These are phyloP conservation scores for Przewalskia tangutica DNA, from an alignment of 257 asterid genomes.

Conservation along the genomic window DNA sequence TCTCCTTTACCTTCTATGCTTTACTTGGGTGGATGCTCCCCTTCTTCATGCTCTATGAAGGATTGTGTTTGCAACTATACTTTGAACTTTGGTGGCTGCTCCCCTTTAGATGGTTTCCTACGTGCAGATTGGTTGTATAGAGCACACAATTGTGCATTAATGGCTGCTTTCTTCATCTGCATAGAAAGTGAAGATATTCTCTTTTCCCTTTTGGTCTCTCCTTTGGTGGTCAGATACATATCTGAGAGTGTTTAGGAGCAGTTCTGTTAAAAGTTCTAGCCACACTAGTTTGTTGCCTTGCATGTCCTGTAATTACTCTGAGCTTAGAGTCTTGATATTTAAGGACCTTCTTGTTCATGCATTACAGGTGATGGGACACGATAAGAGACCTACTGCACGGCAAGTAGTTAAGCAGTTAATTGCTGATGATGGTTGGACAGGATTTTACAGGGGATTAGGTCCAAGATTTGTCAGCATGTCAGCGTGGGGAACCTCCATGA, in stretches of 20 bases:
- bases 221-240: not conserved
- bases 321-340: not conserved
- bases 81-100: not conserved
- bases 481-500: slow-evolving; percentile 99
- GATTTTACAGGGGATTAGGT: slow-evolving; percentile 89
- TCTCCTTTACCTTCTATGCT: not conserved
- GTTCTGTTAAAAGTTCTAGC: not conserved
- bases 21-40: not conserved
- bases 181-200: not conserved
- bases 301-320: not conserved
- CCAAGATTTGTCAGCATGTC: slow-evolving; percentile 98
- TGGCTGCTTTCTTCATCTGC: not conserved
- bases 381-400: slow-evolving; percentile 55
- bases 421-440: slow-evolving; percentile 92
- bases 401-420: slow-evolving; percentile 70
- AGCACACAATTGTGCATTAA: not conserved
- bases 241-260: not conserved
- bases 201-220: not conserved
- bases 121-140: not conserved
- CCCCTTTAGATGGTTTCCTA: not conserved
- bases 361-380: slow-evolving; percentile 70
- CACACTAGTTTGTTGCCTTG: not conserved
- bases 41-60: not conserved
- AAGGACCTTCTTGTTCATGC: slow-evolving; percentile 8
- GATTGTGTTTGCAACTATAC: not conserved